These are phyloP conservation scores for Fomitopsis betulina DNA, from an alignment of 1,284 basidiomycete genomes.

Conservation along the genomic window DNA sequence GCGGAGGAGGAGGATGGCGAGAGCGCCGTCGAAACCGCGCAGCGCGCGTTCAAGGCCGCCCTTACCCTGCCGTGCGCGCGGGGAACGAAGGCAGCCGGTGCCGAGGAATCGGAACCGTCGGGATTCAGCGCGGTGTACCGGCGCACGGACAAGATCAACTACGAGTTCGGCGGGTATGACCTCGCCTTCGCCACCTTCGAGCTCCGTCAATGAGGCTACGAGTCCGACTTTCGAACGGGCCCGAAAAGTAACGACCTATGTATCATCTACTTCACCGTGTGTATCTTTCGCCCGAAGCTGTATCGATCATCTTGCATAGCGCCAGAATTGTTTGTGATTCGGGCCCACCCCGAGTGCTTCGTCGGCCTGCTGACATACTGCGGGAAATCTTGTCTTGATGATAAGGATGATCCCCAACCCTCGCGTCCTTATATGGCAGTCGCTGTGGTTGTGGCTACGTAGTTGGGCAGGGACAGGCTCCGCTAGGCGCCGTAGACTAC, in stretches of 20 bases:
- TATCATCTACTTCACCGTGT: not conserved
- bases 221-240: not conserved
- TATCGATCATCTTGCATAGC: not conserved
- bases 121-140: conserved; percentile 41
- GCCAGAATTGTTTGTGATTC: not conserved
- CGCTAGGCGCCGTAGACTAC: not conserved
- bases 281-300: not conserved
- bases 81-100: conserved; percentile 5
- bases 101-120: conserved; percentile 7
- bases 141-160: conserved; percentile 95
- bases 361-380: not conserved
- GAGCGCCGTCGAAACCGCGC: conserved; percentile 58
- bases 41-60: conserved; percentile 64
- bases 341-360: not conserved
- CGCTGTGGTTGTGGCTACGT: not conserved
- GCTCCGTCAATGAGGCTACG: conserved; percentile 20
- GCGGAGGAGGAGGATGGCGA: conserved; percentile 48
- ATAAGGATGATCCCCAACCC: not conserved
- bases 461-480: not conserved
- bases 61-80: conserved; percentile 29
- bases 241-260: not conserved
- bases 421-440: not conserved
- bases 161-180: conserved; percentile 96
- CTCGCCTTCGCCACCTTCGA: conserved; percentile 92
- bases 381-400: not conserved